Evolutionary conservation across 2,329 filamentous ascomycete genomes (phyloP).

Genomic region (Aspergillus neoniger): DNA sequence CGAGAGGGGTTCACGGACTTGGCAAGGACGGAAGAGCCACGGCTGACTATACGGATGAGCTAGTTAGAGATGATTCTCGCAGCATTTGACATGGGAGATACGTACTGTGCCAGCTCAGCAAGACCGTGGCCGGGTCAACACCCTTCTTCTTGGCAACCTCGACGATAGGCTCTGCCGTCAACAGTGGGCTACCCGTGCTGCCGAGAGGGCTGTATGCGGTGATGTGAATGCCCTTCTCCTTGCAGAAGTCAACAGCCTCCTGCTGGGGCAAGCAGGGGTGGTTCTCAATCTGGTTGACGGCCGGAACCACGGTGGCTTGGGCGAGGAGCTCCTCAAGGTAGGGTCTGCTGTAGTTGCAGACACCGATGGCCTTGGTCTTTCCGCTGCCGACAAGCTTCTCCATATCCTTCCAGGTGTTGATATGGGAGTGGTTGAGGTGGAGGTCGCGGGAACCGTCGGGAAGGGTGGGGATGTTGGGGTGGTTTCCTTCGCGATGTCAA

Average conservation of each 20-base stretch:
- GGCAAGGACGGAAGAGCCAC: slow-evolving; percentile 45
- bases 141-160: slow-evolving; percentile 44
- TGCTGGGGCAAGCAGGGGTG: slow-evolving; percentile 68
- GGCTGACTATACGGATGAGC: slow-evolving; percentile 30
- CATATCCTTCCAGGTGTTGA: slow-evolving; percentile 75
- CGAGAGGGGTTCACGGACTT: slow-evolving; percentile 45
- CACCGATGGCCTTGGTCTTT: slow-evolving; percentile 60
- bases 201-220: slow-evolving; percentile 54
- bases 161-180: slow-evolving; percentile 45
- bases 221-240: slow-evolving; percentile 53
- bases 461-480: slow-evolving; percentile 66
- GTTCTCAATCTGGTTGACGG: slow-evolving; percentile 78
- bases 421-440: slow-evolving; percentile 66
- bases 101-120: slow-evolving; percentile 49
- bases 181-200: slow-evolving; percentile 46
- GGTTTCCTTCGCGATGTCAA: slow-evolving; percentile 30
- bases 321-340: slow-evolving; percentile 57
- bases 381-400: slow-evolving; percentile 58
- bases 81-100: neutral
- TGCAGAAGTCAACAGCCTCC: slow-evolving; percentile 55
- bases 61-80: neutral
- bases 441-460: slow-evolving; percentile 75
- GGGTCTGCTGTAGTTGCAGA: slow-evolving; percentile 60
- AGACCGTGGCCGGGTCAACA: slow-evolving; percentile 41
- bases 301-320: slow-evolving; percentile 64